Percentiles rank a stretch among this genome's conserved stretches.
phyloP scores from a whole-genome alignment of 345 rosid genomes.

The Salix exigua region DNA sequence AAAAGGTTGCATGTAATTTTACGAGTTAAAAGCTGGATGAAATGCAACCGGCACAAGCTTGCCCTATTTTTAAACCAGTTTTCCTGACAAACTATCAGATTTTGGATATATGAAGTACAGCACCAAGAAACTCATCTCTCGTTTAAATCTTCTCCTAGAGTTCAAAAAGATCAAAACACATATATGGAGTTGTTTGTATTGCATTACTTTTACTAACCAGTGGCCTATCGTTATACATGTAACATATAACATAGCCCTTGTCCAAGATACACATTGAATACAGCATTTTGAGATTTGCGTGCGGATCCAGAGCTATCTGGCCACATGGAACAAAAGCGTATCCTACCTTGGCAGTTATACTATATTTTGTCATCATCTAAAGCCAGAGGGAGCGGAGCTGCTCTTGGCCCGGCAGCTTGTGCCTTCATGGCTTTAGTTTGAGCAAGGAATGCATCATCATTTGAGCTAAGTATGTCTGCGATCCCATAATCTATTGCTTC shows the following conservation, averaged over 20 bases:
- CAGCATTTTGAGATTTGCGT: neutral
- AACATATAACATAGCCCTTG: neutral
- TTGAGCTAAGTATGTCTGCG: conserved; percentile 68
- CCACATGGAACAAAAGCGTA: neutral
- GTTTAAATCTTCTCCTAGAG: neutral
- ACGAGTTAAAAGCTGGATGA: no score
- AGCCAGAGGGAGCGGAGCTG: conserved; percentile 59
- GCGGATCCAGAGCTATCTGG: neutral
- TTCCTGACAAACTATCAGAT: neutral
- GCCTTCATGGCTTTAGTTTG: conserved; percentile 60
- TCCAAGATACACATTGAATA: neutral
- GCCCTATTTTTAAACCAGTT: neutral
- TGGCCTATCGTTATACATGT: neutral
- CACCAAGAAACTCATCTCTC: neutral
- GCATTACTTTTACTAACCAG: neutral
- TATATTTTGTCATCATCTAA: conserved; percentile 38
- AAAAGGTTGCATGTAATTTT: no score
- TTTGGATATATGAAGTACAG: neutral
- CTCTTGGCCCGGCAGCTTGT: conserved; percentile 51
- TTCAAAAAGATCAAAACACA: neutral
- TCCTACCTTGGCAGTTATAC: neutral
- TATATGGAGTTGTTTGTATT: neutral
- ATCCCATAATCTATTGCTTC: conserved; percentile 82
- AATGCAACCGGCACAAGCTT: neutral
- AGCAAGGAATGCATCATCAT: conserved; percentile 52